Conservation (phyloP, 805 yeast species). For the Hanseniaspora taiwanica region DNA sequence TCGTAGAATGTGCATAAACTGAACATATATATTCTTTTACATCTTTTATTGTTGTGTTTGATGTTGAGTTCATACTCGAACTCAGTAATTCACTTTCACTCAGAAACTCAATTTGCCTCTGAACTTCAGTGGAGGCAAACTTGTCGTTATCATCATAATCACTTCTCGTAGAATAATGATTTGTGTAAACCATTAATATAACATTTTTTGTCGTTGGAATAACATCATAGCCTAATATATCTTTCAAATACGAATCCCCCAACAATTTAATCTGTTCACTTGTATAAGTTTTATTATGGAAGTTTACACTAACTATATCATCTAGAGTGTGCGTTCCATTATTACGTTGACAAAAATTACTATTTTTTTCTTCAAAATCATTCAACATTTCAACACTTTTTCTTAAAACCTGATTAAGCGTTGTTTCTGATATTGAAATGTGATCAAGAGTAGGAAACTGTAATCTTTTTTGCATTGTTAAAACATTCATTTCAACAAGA, state of each 20-base stretch:
- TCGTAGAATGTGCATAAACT: conserved; percentile 13
- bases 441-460: conserved; percentile 5
- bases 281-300: conserved; percentile 11
- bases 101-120: conserved; percentile 13
- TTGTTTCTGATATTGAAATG: conserved; percentile 8
- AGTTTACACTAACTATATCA: conserved; percentile 13
- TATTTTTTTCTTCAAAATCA: conserved; percentile 10
- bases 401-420: conserved; percentile 10
- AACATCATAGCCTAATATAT: not conserved
- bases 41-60: conserved; percentile 15
- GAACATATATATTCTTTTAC: conserved; percentile 18
- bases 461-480: conserved; percentile 11
- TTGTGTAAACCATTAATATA: not conserved
- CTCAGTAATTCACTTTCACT: conserved; percentile 15
- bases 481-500: conserved; percentile 12
- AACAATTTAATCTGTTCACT: not conserved
- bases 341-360: conserved; percentile 10
- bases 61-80: conserved; percentile 12
- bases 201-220: not conserved
- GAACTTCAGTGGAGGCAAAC: too few species aligned
- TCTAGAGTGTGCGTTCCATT: conserved; percentile 8
- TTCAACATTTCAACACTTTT: conserved; percentile 9
- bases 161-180: not conserved
- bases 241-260: not conserved
- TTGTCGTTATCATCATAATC: not conserved